Evolutionary conservation across 345 rosid genomes (phyloP), one percentile per base, ranked within the genome.

Genomic region (Syzygium grande): DNA sequence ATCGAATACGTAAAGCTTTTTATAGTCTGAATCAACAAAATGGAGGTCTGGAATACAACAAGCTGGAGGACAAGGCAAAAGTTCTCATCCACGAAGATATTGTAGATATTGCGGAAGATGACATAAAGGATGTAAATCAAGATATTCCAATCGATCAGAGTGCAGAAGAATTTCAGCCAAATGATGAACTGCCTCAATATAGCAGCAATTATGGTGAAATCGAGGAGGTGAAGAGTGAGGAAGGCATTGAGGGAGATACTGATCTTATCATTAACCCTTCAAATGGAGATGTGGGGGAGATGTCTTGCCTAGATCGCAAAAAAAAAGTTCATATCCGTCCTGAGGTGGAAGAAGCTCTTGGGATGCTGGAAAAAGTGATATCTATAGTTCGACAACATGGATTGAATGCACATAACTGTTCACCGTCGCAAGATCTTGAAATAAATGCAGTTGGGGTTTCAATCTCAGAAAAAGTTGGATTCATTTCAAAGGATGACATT

Each of bases 361-460:
- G 93, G 87, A 96, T 94, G 43, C 77, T 98, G 88, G 99, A 98
- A 87, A 93, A 90, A 89, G 98, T 89, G 52, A 95, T 98, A 86
- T 89, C 91, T 11, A 52, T 95, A 85, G 93, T 94, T 85, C 93
- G 91, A 9, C 91, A 94, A 86, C 61, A 90, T 41, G 91, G 93
- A 90, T 80, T 86, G 52, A 88, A 90, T 79, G 51, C 91, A 27
- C 87, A 88, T 77, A 87, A 51, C 56, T 65, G 83, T 87, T 86
- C 90, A 51, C 88, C 89, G 9, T 87, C 92, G 79, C 77, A 85
- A 34, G 88, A 85, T 87, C 78, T 16, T 41, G 89, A 88, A 65
- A 88, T 89, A 83, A 85, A 55, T 85, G 63, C 34, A 65, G 83
- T 34, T 61, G 92, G 87, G 25, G 87, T 84, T 51, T 80, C 86